phyloP scores from a whole-genome alignment of 2,329 filamentous ascomycete genomes.

The Torrubiella hemipterigena region DNA sequence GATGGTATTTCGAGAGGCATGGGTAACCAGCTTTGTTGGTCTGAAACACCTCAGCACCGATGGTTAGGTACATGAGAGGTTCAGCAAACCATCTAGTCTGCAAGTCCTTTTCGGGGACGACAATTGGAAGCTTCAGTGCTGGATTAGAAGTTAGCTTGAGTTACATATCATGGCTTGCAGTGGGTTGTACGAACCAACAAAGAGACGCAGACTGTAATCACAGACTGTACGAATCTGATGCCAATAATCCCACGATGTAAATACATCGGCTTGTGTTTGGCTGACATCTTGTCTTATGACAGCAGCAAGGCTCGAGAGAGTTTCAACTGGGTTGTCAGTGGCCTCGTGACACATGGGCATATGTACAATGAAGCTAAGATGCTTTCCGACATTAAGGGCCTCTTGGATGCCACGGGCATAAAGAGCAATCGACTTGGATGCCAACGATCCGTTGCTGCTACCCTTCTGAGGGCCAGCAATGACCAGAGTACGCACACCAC shows the following conservation, averaged over 20 bases:
- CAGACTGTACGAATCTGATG: constrained; percentile 75
- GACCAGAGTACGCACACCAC: constrained; percentile 73
- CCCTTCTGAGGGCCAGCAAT: constrained; percentile 65
- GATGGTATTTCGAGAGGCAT: constrained; percentile 48
- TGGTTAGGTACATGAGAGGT: constrained; percentile 49
- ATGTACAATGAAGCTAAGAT: constrained; percentile 70
- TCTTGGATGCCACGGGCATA: constrained; percentile 80
- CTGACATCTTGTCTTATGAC: constrained; percentile 16
- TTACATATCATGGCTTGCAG: neutral
- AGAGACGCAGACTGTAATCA: constrained; percentile 71
- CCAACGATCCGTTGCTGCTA: constrained; percentile 35
- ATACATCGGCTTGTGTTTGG: constrained; percentile 41
- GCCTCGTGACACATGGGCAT: constrained; percentile 73
- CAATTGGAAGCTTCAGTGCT: constrained; percentile 46
- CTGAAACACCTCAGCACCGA: constrained; percentile 42
- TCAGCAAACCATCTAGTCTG: constrained; percentile 60
- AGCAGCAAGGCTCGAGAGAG: constrained; percentile 33
- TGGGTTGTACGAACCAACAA: constrained; percentile 56
- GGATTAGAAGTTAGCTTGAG: constrained; percentile 2
- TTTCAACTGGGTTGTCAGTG: constrained; percentile 40
- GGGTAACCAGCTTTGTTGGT: constrained; percentile 49
- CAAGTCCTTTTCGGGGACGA: constrained; percentile 46
- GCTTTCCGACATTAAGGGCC: constrained; percentile 59
- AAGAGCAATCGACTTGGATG: constrained; percentile 46
- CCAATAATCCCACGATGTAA: constrained; percentile 88